Conservation (phyloP, 1,139 yeast species). For the Debaryomyces nepalensis region DNA sequence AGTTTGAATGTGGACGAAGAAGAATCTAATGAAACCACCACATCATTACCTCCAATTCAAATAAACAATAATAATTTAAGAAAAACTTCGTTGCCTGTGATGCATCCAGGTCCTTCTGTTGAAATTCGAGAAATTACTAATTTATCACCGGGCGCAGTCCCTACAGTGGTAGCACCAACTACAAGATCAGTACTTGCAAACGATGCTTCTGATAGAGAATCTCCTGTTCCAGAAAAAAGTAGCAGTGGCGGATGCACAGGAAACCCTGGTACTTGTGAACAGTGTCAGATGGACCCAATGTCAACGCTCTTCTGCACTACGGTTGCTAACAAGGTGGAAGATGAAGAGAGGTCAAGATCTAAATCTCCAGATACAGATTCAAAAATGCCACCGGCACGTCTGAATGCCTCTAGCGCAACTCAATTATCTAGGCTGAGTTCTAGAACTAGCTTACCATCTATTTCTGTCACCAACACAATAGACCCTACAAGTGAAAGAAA, state of each 20-base stretch:
- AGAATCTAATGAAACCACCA: constrained; percentile 24
- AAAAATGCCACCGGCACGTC: background rate
- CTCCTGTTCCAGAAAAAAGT: constrained; percentile 18
- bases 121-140: constrained; percentile 53
- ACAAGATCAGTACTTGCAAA: constrained; percentile 23
- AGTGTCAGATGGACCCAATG: constrained; percentile 88
- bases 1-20: constrained; percentile 27
- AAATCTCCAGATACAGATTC: constrained; percentile 15
- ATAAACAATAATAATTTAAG: constrained; percentile 29
- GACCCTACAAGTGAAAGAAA: constrained; percentile 15
- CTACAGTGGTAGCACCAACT: constrained; percentile 37
- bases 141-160: constrained; percentile 48
- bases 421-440: constrained; percentile 23
- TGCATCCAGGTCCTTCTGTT: constrained; percentile 70
- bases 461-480: constrained; percentile 14
- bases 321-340: constrained; percentile 61
- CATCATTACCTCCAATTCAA: constrained; percentile 43
- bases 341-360: constrained; percentile 20
- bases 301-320: constrained; percentile 87
- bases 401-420: constrained; percentile 13
- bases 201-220: constrained; percentile 10
- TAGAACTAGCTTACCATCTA: constrained; percentile 17
- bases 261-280: constrained; percentile 84
- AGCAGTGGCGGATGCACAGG: constrained; percentile 68
- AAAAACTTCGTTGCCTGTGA: constrained; percentile 54